Conservation (phyloP, 768 basidiomycete genomes). For the Pleurotus djamor region DNA sequence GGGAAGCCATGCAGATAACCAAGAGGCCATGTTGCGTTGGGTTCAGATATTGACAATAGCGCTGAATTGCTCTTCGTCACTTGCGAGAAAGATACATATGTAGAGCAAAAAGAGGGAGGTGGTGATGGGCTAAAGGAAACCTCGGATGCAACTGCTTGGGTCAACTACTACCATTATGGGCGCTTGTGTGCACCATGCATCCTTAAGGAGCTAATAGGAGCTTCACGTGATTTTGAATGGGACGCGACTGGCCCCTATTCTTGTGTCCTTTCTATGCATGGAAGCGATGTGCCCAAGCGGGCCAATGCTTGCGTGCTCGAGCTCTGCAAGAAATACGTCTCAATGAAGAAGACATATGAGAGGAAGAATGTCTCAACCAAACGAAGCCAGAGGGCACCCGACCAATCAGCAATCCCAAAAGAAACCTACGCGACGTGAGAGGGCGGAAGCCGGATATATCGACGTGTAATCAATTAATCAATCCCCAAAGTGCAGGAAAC, state of each 20-base stretch:
- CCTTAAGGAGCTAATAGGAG: background rate
- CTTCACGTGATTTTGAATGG: background rate
- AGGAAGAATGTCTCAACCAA: no score
- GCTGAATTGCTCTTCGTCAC: no score
- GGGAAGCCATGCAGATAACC: constrained; percentile 61
- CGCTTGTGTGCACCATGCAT: background rate
- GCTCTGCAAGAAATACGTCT: no score
- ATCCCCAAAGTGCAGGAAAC: background rate
- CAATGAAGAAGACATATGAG: no score
- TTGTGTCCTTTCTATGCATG: background rate
- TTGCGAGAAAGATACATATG: background rate
- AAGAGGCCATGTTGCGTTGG: constrained; percentile 37
- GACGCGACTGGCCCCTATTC: background rate
- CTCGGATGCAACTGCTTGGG: background rate
- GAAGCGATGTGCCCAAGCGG: no score
- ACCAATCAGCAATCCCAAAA: no score
- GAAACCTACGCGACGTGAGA: no score
- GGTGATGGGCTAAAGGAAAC: no score
- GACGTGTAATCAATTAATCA: background rate
- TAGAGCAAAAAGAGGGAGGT: background rate
- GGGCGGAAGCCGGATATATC: no score
- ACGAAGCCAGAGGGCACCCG: no score
- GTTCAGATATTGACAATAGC: background rate
- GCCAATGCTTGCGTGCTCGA: no score
- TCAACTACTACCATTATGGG: background rate